These are phyloP conservation scores for Calonectria pauciramosa DNA, from an alignment of 2,329 filamentous ascomycete genomes.

Conservation along the genomic window DNA sequence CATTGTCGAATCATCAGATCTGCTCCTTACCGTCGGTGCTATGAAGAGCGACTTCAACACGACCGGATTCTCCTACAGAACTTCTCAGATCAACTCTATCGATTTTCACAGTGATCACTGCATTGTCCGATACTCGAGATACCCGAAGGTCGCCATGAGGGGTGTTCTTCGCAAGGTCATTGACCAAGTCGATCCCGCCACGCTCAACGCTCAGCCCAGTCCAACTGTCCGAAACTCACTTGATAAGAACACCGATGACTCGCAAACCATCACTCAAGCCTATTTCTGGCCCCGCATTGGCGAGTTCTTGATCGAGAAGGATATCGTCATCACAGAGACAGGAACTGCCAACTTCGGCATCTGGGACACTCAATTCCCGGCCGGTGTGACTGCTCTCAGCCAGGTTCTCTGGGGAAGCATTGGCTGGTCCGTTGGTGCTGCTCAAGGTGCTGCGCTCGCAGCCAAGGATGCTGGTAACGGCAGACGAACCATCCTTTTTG, in stretches of 20 bases:
- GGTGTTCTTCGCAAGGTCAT: constrained; percentile 82
- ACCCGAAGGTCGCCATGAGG: constrained; percentile 82
- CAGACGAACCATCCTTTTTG: constrained; percentile 83
- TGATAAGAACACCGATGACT: constrained; percentile 54
- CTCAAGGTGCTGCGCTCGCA: constrained; percentile 78
- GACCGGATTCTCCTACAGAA: constrained; percentile 84
- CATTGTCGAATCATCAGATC: constrained; percentile 76
- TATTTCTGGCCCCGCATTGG: constrained; percentile 85
- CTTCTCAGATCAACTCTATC: constrained; percentile 82
- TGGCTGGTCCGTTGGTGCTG: constrained; percentile 71
- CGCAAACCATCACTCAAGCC: constrained; percentile 72
- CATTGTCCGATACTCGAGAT: constrained; percentile 82
- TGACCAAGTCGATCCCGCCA: constrained; percentile 67
- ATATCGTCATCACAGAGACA: constrained; percentile 88
- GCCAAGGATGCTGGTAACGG: constrained; percentile 73
- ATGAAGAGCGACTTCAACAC: constrained; percentile 83
- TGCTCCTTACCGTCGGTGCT: constrained; percentile 78
- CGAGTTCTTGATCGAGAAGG: constrained; percentile 77
- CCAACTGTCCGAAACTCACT: constrained; percentile 68
- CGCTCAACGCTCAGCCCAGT: constrained; percentile 68
- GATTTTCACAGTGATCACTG: constrained; percentile 84
- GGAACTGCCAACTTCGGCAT: constrained; percentile 92
- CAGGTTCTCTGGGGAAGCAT: constrained; percentile 82
- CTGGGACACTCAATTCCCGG: constrained; percentile 86
- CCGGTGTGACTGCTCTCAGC: constrained; percentile 82